Conservation (phyloP, 1,284 basidiomycete species). For the Kwoniella shivajii region DNA sequence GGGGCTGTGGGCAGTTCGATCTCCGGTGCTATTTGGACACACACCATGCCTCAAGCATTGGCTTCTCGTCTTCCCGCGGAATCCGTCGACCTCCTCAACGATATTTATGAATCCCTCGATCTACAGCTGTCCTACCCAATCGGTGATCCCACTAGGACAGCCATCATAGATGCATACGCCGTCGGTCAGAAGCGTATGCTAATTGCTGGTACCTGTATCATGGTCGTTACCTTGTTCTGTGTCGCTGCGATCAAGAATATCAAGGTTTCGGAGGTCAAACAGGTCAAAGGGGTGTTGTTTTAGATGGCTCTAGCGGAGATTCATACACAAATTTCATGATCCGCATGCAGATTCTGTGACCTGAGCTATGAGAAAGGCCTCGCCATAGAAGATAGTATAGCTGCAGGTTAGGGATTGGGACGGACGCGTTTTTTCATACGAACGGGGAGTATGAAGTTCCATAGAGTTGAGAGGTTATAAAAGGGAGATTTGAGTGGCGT, state of each 20-base stretch:
- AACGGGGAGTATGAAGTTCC: too few species aligned
- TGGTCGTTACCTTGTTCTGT: constrained; percentile 31
- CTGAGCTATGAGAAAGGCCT: too few species aligned
- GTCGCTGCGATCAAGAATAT: constrained; percentile 43
- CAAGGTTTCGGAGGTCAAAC: constrained; percentile 38
- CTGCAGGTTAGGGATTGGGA: too few species aligned
- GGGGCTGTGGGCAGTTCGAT: constrained; percentile 51
- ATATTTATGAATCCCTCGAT: constrained; percentile 39
- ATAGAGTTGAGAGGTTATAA: too few species aligned
- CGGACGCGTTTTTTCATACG: too few species aligned
- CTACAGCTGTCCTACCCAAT: constrained; percentile 38
- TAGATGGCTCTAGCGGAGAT: constrained; percentile 12
- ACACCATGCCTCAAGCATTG: constrained; percentile 36
- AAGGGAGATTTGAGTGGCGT: too few species aligned
- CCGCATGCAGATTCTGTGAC: background rate
- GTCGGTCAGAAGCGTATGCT: constrained; percentile 44
- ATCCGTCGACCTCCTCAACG: constrained; percentile 35
- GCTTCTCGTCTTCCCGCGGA: constrained; percentile 38
- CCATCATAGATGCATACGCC: constrained; percentile 41
- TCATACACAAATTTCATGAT: background rate
- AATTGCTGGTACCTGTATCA: constrained; percentile 42
- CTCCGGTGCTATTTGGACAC: constrained; percentile 54
- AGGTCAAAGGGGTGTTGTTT: constrained; percentile 47
- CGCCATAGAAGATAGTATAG: too few species aligned
- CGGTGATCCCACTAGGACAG: constrained; percentile 33